Base-by-base conservation (phyloP, 352 stramenopile genomes). In the Globisporangium echinulatum region DNA sequence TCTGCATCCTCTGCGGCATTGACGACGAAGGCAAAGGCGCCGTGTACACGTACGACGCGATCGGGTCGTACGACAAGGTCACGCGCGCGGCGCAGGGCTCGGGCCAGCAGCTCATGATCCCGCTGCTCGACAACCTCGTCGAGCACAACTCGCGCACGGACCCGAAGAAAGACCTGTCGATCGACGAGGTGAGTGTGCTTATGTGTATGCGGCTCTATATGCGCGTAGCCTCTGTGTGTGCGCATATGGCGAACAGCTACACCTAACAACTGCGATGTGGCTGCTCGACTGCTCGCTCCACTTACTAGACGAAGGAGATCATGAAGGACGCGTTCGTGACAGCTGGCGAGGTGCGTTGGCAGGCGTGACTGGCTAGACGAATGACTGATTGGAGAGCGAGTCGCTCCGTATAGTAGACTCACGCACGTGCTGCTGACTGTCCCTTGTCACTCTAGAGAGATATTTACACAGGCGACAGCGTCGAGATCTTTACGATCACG, bases 281-380 rank as follows among this genome's bases (percentile, higher is more conserved):
- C 15, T 17, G 46, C n/a, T 49, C 17, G 40, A 14, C 11, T 44
- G 40, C 40, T 44, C 7, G 40, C 46, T 49, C 11, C n/a, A 8
- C 14, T 25, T 46, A 5, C 5, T 4, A 85, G 73, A 91, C 96
- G 43, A 97, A 99, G 68, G 88, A 98, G 68, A 97, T 99, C 70
- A 96, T 99, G 66, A 99, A 99, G 85, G 96, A 99, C 70, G 91
- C 91, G 11, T 99, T 99, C 74, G 85, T 99, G 63, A 98, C 95
- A 44, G 96, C 96, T 61, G 96, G 96, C 68, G 97, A 99, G 70
- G 82, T 92, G 59, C 44, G 71, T 55, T 10, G 11, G 5, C 25
- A 3, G 25, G 25, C 25, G 1, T 33, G 25, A 33, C 25, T 33
- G 25, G 25, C 25, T 33, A 33, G 25, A 33, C 25, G 25, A 33